Conservation (phyloP, 2,329 filamentous ascomycete genomes). For the Mycosphaerelloides madeirae region DNA sequence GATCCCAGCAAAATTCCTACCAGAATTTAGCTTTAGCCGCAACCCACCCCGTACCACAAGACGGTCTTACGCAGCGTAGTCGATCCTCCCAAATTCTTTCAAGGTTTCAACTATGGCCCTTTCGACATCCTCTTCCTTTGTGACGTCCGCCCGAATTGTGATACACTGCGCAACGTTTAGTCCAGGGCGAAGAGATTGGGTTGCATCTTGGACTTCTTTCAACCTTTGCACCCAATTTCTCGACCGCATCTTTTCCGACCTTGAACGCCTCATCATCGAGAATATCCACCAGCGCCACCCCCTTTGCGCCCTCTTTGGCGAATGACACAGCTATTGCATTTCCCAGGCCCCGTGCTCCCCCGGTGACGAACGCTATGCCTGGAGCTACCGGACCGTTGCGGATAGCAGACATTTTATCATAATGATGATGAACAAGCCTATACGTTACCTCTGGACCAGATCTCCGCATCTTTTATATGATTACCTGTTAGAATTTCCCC, state of each 20-base stretch:
- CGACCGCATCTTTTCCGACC: constrained; percentile 21
- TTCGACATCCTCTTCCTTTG: constrained; percentile 32
- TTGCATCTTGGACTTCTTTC: no score
- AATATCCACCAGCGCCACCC: constrained; percentile 25
- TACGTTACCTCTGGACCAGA: background rate
- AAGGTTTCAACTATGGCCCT: constrained; percentile 32
- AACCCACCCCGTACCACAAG: background rate
- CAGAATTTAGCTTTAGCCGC: background rate
- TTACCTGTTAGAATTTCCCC: background rate
- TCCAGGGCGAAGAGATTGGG: no score
- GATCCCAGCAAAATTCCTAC: constrained; percentile 34
- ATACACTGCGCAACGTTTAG: constrained; percentile 13
- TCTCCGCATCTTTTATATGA: background rate
- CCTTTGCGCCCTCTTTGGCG: constrained; percentile 24
- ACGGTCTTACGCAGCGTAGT: constrained; percentile 32
- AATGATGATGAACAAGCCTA: constrained; percentile 1
- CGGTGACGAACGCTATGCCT: constrained; percentile 27
- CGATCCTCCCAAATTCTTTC: constrained; percentile 34
- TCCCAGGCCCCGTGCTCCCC: constrained; percentile 24
- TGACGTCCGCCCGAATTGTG: constrained; percentile 27
- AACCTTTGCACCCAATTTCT: constrained; percentile 23
- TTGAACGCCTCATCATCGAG: constrained; percentile 20
- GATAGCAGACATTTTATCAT: constrained; percentile 14
- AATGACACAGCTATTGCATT: constrained; percentile 27
- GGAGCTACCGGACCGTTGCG: constrained; percentile 22